These are phyloP conservation scores for Leccinum incarnatum DNA, from an alignment of 768 basidiomycete genomes.

Conservation along the genomic window DNA sequence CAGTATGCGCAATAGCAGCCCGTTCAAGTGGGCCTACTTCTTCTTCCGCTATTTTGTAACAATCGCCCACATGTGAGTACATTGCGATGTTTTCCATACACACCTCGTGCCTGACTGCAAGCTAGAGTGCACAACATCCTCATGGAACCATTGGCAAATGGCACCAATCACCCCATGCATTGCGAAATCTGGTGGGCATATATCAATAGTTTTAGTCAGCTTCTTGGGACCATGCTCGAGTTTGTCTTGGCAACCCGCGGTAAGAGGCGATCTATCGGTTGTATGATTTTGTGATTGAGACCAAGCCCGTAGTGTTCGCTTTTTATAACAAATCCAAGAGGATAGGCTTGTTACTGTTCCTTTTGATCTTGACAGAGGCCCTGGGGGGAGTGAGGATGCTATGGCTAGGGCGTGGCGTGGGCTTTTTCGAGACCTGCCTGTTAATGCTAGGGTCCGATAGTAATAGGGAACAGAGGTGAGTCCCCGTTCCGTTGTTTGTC, in stretches of 20 bases:
- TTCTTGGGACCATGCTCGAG: conserved; percentile 12
- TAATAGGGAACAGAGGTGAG: neutral
- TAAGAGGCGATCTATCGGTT: neutral
- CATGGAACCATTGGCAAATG: conserved; percentile 6
- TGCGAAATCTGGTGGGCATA: conserved; percentile 17
- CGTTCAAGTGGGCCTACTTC: conserved; percentile 31
- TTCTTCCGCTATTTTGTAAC: conserved; percentile 22
- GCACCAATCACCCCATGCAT: conserved; percentile 5
- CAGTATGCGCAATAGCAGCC: conserved; percentile 23
- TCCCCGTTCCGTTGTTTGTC: neutral
- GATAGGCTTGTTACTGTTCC: conserved; percentile 6
- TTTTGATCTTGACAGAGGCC: conserved; percentile 2
- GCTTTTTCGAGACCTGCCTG: neutral
- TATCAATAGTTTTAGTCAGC: conserved; percentile 1
- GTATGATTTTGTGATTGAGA: neutral
- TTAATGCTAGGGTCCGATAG: neutral
- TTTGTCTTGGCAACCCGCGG: conserved; percentile 17
- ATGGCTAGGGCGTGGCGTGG: neutral
- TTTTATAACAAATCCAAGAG: conserved; percentile 18
- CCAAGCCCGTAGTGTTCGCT: conserved; percentile 12
- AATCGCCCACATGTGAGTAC: conserved; percentile 17
- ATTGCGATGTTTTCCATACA: neutral
- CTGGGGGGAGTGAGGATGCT: neutral
- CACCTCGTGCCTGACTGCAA: neutral
- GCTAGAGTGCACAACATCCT: conserved; percentile 16